Percentiles rank a stretch among this genome's conserved stretches.
Evolutionary conservation across 2,329 filamentous ascomycete species (phyloP).

Genomic region (Colletotrichum sp.): DNA sequence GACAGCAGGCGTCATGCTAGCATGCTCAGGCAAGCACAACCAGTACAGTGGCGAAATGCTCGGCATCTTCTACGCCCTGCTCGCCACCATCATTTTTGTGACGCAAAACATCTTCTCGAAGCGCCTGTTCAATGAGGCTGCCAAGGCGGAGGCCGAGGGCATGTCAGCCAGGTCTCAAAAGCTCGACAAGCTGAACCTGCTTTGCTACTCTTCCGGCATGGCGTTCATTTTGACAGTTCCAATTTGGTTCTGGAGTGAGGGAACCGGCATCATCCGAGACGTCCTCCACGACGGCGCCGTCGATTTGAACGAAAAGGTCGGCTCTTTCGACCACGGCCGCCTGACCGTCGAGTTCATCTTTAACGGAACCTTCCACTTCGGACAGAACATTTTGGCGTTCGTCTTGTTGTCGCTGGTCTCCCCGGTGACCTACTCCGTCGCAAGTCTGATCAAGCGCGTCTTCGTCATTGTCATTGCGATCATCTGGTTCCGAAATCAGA

Average conservation of each 20-base stretch:
- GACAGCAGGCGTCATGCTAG: slow-evolving; percentile 92
- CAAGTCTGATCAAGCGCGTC: slow-evolving; percentile 93
- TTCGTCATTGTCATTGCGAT: slow-evolving; percentile 96
- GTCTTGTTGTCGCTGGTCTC: slow-evolving; percentile 90
- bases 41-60: slow-evolving; percentile 82
- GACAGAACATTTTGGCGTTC: slow-evolving; percentile 94
- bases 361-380: slow-evolving; percentile 96
- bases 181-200: slow-evolving; percentile 93
- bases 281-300: slow-evolving; percentile 83
- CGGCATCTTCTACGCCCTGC: slow-evolving; percentile 87
- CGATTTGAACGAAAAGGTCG: slow-evolving; percentile 60
- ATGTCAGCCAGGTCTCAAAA: slow-evolving; percentile 70
- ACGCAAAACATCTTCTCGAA: slow-evolving; percentile 99
- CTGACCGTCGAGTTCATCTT: slow-evolving; percentile 87
- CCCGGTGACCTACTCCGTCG: slow-evolving; percentile 96
- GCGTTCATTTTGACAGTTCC: slow-evolving; percentile 88
- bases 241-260: slow-evolving; percentile 94
- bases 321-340: slow-evolving; percentile 78
- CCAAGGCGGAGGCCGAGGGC: slow-evolving; percentile 80
- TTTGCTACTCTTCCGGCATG: slow-evolving; percentile 95
- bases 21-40: slow-evolving; percentile 81
- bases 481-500: slow-evolving; percentile 92
- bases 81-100: slow-evolving; percentile 93
- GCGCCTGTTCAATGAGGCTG: slow-evolving; percentile 93
- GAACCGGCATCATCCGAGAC: slow-evolving; percentile 76